Evolutionary conservation across 176 grass and related monocot species (phyloP).

Genomic region (Pontederia paniculata): DNA sequence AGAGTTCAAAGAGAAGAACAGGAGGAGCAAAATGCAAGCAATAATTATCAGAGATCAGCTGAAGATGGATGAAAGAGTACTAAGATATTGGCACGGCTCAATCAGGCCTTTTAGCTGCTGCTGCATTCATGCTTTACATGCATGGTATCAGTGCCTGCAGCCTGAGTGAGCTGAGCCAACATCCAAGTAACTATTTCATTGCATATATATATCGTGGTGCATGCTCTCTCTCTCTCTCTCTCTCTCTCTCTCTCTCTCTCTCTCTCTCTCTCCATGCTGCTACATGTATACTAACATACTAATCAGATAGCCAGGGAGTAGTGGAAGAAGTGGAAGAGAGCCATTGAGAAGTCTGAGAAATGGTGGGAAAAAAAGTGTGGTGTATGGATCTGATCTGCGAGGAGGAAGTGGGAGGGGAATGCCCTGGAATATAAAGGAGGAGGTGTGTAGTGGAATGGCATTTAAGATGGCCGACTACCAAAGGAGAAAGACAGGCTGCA

Average conservation of each 20-base stretch:
- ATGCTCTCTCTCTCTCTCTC: too few relatives aligned
- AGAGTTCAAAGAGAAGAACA: too few relatives aligned
- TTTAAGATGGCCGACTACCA: slow-evolving; percentile 30
- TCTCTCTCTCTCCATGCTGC: background rate
- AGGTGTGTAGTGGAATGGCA: slow-evolving; percentile 7
- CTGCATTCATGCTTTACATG: background rate
- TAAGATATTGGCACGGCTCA: slow-evolving; percentile 99
- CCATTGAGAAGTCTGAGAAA: background rate
- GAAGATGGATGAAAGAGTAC: slow-evolving; percentile 48
- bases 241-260: background rate
- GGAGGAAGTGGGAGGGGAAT: slow-evolving; percentile 1
- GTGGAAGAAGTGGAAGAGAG: background rate
- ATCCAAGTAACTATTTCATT: slow-evolving; percentile 59
- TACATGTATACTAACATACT: too few relatives aligned
- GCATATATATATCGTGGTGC: background rate
- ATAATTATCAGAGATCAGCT: too few relatives aligned
- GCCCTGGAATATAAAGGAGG: slow-evolving; percentile 14
- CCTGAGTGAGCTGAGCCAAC: slow-evolving; percentile 67
- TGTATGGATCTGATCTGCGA: background rate
- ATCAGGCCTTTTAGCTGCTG: slow-evolving; percentile 25
- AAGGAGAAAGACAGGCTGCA: slow-evolving; percentile 23
- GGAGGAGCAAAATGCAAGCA: too few relatives aligned
- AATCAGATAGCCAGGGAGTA: background rate
- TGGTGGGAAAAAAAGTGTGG: too few relatives aligned
- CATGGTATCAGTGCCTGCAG: background rate